Evolutionary conservation across 164 flowering plant species (phyloP).

Genomic region (Sextonia rubra): DNA sequence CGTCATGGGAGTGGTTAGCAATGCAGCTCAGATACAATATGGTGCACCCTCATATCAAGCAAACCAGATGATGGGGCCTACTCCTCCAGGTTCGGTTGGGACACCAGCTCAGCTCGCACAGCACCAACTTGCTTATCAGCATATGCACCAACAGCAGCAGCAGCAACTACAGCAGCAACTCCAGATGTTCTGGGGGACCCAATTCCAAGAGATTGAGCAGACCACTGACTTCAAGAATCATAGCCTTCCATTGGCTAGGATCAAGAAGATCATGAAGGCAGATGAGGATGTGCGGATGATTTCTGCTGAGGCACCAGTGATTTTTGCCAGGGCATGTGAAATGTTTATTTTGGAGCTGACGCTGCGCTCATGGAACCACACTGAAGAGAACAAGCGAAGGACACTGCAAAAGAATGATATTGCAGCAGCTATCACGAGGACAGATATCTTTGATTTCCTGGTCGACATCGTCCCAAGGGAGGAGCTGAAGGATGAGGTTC

Average conservation of each 20-base stretch:
- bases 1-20: constrained; percentile 33
- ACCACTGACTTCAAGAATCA: constrained; percentile 72
- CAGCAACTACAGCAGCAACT: constrained; percentile 67
- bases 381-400: constrained; percentile 77
- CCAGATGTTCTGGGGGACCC: constrained; percentile 58
- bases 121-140: constrained; percentile 66
- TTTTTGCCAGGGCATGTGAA: constrained; percentile 83
- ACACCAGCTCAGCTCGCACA: constrained; percentile 46
- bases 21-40: constrained; percentile 40
- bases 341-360: constrained; percentile 81
- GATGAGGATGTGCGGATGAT: constrained; percentile 87
- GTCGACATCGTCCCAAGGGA: constrained; percentile 83
- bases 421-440: constrained; percentile 76
- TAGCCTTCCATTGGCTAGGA: constrained; percentile 72
- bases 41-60: constrained; percentile 39
- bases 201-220: constrained; percentile 66
- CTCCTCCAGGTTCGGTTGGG: constrained; percentile 30
- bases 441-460: constrained; percentile 74
- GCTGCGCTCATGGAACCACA: constrained; percentile 69
- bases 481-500: constrained; percentile 65
- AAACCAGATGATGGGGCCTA: constrained; percentile 45
- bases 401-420: constrained; percentile 82
- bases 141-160: constrained; percentile 67
- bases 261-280: constrained; percentile 85
- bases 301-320: constrained; percentile 79